Evolutionary conservation across 108 stramenopile species (phyloP).

Genomic region (Nitzschia palea): DNA sequence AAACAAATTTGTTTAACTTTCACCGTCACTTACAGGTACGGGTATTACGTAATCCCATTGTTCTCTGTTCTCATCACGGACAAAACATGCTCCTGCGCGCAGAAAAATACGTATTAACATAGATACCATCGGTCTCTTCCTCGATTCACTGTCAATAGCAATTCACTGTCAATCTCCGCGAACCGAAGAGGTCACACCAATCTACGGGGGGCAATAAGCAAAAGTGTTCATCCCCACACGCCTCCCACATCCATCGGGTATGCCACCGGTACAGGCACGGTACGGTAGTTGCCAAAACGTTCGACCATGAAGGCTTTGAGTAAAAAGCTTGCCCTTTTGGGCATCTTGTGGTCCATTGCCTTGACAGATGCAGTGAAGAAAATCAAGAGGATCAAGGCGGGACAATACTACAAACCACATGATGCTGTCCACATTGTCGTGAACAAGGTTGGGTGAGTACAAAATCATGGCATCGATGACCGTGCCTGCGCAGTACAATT

Average conservation of each 20-base stretch:
- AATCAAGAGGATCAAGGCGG: conserved; percentile 68
- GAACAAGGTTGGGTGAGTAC: conserved; percentile 90
- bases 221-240: neutral
- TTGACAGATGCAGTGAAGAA: conserved; percentile 37
- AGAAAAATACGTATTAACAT: neutral
- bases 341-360: conserved; percentile 4
- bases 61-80: too few relatives aligned
- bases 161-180: too few relatives aligned
- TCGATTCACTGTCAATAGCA: too few relatives aligned
- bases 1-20: too few relatives aligned
- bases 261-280: neutral
- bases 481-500: neutral
- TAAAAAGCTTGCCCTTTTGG: conserved; percentile 2
- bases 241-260: neutral
- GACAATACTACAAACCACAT: conserved; percentile 63
- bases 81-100: neutral
- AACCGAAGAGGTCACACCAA: neutral
- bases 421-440: conserved; percentile 80
- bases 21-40: too few relatives aligned
- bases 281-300: neutral
- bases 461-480: conserved; percentile 1
- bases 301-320: neutral
- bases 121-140: neutral
- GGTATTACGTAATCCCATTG: too few relatives aligned
- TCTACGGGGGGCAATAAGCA: neutral